A percentile compares a stretch with the other conserved stretches of the same genome.
Conservation (phyloP, 495 filamentous ascomycete genomes). For the Talaromyces ruber region DNA sequence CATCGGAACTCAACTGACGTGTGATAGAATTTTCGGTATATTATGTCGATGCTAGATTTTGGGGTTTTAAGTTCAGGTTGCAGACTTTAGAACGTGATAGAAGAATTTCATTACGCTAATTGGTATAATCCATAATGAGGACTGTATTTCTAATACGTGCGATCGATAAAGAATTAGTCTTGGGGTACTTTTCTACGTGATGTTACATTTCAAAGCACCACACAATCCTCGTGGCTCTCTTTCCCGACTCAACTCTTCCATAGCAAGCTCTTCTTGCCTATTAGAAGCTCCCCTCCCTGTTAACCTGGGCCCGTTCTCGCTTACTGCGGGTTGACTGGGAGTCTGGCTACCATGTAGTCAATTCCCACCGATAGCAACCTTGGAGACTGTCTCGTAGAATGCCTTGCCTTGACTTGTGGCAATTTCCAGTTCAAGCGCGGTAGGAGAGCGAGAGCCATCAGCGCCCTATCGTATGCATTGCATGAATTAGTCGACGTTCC, state of each 20-base stretch:
- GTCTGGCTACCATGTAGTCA: constrained; percentile 68
- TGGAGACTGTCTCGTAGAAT: constrained; percentile 73
- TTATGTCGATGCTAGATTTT: background rate
- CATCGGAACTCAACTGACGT: background rate
- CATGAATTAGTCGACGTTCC: background rate
- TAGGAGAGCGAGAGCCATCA: constrained; percentile 77
- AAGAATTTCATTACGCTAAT: background rate
- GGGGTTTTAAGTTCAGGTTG: background rate
- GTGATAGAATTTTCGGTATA: background rate
- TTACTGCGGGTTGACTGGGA: constrained; percentile 15
- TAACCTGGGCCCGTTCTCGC: background rate
- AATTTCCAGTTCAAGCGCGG: constrained; percentile 60
- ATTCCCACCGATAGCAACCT: constrained; percentile 43
- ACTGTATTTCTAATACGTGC: background rate
- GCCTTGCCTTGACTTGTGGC: constrained; percentile 73
- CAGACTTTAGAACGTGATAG: background rate
- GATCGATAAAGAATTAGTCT: background rate
- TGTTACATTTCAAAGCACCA: background rate
- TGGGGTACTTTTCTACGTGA: background rate
- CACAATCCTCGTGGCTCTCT: background rate
- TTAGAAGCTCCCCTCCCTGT: background rate
- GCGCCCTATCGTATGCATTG: constrained; percentile 24
- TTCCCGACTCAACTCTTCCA: background rate
- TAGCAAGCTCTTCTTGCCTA: background rate
- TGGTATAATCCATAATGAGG: background rate